phyloP scores from a whole-genome alignment of 1,284 basidiomycete genomes.

The Irpex rosettiformis region DNA sequence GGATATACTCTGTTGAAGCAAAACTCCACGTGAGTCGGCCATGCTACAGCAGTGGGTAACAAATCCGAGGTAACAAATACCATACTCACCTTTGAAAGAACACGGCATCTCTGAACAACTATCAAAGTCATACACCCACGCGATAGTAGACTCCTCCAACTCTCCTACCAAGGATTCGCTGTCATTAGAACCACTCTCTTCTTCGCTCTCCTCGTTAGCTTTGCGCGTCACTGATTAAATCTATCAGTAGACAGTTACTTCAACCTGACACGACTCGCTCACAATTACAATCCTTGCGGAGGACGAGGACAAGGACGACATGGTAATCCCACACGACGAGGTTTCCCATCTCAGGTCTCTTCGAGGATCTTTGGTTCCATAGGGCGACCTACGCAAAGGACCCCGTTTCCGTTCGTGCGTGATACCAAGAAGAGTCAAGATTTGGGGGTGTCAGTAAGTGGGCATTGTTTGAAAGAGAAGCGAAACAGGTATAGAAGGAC shows the following conservation, averaged over 20 bases:
- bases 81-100: slow-evolving; percentile 42
- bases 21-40: background rate
- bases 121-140: slow-evolving; percentile 70
- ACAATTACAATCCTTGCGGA: background rate
- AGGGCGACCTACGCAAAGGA: slow-evolving; percentile 57
- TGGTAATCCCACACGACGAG: slow-evolving; percentile 76
- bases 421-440: background rate
- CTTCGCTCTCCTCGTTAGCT: background rate
- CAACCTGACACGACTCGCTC: too few species aligned
- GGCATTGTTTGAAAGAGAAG: too few species aligned
- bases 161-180: background rate
- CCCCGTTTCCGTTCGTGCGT: background rate
- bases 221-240: too few species aligned
- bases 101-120: slow-evolving; percentile 47
- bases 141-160: slow-evolving; percentile 9
- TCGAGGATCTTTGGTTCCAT: slow-evolving; percentile 45
- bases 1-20: slow-evolving; percentile 47
- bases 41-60: background rate
- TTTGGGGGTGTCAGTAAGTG: background rate
- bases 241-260: too few species aligned
- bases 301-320: slow-evolving; percentile 53
- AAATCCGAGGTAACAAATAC: too few species aligned
- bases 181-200: background rate
- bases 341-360: slow-evolving; percentile 30
- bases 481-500: background rate